A percentile compares a stretch with the other conserved stretches of the same genome.
These are phyloP conservation scores for Trichoderma harzianum DNA, from an alignment of 2,329 filamentous ascomycete genomes.

Conservation along the genomic window DNA sequence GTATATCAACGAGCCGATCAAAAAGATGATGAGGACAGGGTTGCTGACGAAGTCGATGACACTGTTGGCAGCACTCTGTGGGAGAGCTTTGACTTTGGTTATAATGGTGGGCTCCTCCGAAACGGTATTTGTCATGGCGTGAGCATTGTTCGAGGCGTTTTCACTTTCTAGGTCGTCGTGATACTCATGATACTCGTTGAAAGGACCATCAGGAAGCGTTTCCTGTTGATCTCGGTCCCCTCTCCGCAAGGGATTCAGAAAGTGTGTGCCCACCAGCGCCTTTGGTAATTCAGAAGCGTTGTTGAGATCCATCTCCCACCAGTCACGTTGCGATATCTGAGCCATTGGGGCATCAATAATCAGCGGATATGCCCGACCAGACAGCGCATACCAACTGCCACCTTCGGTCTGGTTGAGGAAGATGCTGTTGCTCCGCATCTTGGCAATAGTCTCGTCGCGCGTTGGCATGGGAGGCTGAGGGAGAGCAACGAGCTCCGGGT, in stretches of 20 bases:
- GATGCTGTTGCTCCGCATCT: conserved; percentile 61
- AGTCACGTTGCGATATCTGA: conserved; percentile 44
- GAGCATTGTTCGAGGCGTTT: conserved; percentile 32
- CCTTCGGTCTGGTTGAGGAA: conserved; percentile 82
- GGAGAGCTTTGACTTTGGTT: conserved; percentile 49
- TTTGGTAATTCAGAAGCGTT: conserved; percentile 51
- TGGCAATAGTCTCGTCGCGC: conserved; percentile 46
- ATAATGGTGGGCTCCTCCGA: conserved; percentile 43
- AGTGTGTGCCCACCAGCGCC: conserved; percentile 69
- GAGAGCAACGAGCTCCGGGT: conserved; percentile 76
- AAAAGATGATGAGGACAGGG: conserved; percentile 47
- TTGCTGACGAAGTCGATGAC: conserved; percentile 56
- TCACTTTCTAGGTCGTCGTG: conserved; percentile 30
- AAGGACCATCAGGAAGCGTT: conserved; percentile 33
- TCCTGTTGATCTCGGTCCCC: conserved; percentile 35
- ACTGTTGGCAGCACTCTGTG: conserved; percentile 47
- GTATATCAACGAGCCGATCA: conserved; percentile 42
- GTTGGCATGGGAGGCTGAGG: conserved; percentile 74
- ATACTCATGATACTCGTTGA: conserved; percentile 18
- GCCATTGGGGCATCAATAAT: conserved; percentile 65
- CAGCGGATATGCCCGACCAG: conserved; percentile 78
- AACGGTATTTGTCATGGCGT: conserved; percentile 23
- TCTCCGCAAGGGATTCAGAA: conserved; percentile 44
- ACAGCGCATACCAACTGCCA: conserved; percentile 94
- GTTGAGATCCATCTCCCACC: conserved; percentile 45